Evolutionary conservation across 2,329 filamentous ascomycete species (phyloP).

Genomic region (Hymenoscyphus occultus): DNA sequence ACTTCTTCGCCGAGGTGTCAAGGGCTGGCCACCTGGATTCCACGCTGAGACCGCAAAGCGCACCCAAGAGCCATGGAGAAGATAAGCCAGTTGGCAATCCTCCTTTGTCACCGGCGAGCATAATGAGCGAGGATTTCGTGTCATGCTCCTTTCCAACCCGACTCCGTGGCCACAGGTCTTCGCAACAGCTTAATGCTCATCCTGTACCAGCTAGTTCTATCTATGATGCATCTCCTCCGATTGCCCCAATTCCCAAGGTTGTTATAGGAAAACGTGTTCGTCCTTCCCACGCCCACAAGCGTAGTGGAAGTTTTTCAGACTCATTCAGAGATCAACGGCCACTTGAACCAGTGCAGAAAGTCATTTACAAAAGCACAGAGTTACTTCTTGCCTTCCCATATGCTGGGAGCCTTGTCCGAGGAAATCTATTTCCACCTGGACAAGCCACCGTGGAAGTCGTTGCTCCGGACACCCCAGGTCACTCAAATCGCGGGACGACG

Average conservation of each 20-base stretch:
- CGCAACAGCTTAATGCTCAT: conserved; percentile 50
- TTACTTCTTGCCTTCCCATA: conserved; percentile 63
- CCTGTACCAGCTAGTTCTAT: conserved; percentile 52
- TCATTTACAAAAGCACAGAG: conserved; percentile 53
- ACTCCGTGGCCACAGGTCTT: conserved; percentile 42
- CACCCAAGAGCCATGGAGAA: conserved; percentile 8
- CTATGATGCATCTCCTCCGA: conserved; percentile 46
- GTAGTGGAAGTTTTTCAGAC: conserved; percentile 84
- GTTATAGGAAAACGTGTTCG: conserved; percentile 58
- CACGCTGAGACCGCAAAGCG: conserved; percentile 38
- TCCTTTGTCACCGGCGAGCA: conserved; percentile 53
- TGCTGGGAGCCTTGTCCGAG: conserved; percentile 81
- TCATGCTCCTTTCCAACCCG: conserved; percentile 64
- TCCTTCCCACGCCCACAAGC: conserved; percentile 64
- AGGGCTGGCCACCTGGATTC: conserved; percentile 49
- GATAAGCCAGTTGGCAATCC: conserved; percentile 26
- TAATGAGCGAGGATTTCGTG: conserved; percentile 57
- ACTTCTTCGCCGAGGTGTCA: conserved; percentile 48
- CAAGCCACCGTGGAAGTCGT: conserved; percentile 75
- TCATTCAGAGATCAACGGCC: conserved; percentile 68
- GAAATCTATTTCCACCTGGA: conserved; percentile 77
- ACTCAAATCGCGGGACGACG: conserved; percentile 52
- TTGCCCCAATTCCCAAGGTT: conserved; percentile 57
- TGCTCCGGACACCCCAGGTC: conserved; percentile 47
- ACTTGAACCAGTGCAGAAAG: conserved; percentile 43